Percentiles rank a stretch among this genome's conserved stretches.
Evolutionary conservation across 768 basidiomycete genomes (phyloP).

Genomic region (Artomyces pyxidatus): DNA sequence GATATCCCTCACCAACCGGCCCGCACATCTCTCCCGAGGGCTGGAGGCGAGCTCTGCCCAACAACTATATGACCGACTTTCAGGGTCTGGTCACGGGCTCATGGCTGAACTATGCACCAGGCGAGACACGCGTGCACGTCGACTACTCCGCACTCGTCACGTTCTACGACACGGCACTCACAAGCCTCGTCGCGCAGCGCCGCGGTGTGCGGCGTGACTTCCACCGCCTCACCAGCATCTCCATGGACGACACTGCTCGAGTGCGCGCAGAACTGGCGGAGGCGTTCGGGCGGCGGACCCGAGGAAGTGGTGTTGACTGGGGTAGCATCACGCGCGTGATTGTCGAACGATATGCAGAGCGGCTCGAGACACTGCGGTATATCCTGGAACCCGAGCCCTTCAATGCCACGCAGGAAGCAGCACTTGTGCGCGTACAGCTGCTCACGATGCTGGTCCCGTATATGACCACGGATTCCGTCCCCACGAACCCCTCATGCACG

Average conservation of each 20-base stretch:
- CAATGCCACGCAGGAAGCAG: conserved; percentile 2
- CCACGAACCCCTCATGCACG: neutral
- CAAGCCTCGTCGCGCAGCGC: conserved; percentile 27
- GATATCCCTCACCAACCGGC: neutral
- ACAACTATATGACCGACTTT: neutral
- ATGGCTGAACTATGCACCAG: conserved; percentile 36
- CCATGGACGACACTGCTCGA: conserved; percentile 18
- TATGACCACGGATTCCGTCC: neutral
- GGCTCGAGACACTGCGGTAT: conserved; percentile 33
- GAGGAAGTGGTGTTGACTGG: conserved; percentile 35
- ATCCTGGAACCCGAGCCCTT: conserved; percentile 20
- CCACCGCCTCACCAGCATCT: conserved; percentile 29
- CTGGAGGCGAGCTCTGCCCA: conserved; percentile 10
- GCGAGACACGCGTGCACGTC: conserved; percentile 35
- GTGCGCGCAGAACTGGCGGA: conserved; percentile 22
- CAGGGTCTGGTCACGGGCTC: conserved; percentile 27
- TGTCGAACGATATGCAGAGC: conserved; percentile 33
- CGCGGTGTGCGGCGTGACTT: conserved; percentile 25
- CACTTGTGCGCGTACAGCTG: conserved; percentile 2
- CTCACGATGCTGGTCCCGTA: conserved; percentile 7
- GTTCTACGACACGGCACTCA: conserved; percentile 33
- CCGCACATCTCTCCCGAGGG: conserved; percentile 10
- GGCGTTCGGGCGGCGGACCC: conserved; percentile 15
- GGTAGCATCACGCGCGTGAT: conserved; percentile 28
- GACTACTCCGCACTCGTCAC: conserved; percentile 36